Evolutionary conservation across 805 yeast genomes (phyloP).

Genomic region (Candida manassasensis): DNA sequence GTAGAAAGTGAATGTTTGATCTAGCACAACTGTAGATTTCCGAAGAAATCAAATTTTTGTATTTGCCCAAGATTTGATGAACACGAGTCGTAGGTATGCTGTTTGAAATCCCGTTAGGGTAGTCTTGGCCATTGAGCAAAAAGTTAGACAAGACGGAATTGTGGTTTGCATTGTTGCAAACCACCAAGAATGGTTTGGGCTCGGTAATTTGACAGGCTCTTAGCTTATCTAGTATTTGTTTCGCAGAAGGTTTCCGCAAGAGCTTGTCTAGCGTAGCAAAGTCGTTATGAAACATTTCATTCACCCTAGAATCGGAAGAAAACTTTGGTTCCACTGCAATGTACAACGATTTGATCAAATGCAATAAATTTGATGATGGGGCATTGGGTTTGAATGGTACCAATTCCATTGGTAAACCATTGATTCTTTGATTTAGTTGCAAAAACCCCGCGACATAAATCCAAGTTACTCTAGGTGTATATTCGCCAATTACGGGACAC

Average conservation of each 20-base stretch:
- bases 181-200: slow-evolving; percentile 42
- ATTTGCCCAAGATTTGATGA: slow-evolving; percentile 13
- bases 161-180: slow-evolving; percentile 44
- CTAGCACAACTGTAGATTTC: slow-evolving; percentile 20
- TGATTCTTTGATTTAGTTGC: slow-evolving; percentile 11
- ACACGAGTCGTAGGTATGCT: slow-evolving; percentile 7
- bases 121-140: slow-evolving; percentile 19
- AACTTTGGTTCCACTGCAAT: slow-evolving; percentile 6
- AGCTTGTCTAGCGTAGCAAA: slow-evolving; percentile 5
- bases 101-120: slow-evolving; percentile 6
- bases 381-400: slow-evolving; percentile 1
- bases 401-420: slow-evolving; percentile 2
- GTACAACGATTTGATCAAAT: slow-evolving; percentile 4
- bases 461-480: slow-evolving; percentile 10
- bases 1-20: slow-evolving; percentile 25
- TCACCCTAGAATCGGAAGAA: slow-evolving; percentile 4
- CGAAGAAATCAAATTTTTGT: slow-evolving; percentile 12
- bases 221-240: slow-evolving; percentile 34
- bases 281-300: slow-evolving; percentile 1
- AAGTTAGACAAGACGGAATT: slow-evolving; percentile 20
- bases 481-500: neutral
- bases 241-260: slow-evolving; percentile 31
- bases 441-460: slow-evolving; percentile 13
- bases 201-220: slow-evolving; percentile 35
- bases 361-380: neutral